These are phyloP conservation scores for Microascus cirrosus DNA, from an alignment of 2,329 filamentous ascomycete genomes.

Conservation along the genomic window DNA sequence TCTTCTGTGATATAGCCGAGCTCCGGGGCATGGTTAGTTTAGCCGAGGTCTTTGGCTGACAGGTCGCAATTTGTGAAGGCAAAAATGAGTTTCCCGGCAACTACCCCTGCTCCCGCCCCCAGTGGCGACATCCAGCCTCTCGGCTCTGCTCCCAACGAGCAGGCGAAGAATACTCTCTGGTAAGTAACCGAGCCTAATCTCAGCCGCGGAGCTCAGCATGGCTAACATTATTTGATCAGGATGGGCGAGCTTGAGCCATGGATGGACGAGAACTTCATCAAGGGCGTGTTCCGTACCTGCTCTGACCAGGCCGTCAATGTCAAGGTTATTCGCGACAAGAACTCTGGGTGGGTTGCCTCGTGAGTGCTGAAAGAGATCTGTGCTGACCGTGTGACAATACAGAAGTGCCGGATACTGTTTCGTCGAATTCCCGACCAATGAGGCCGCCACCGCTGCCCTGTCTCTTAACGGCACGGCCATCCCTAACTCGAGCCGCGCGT, in stretches of 20 bases:
- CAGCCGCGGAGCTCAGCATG: not conserved
- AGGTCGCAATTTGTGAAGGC: not conserved
- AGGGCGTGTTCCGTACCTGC: conserved; percentile 78
- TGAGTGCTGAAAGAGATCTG: not conserved
- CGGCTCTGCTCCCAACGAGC: conserved; percentile 24
- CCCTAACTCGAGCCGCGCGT: conserved; percentile 85
- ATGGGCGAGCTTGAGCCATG: conserved; percentile 98
- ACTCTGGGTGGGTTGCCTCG: conserved; percentile 64
- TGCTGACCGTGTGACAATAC: conserved; percentile 10
- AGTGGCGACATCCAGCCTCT: conserved; percentile 17
- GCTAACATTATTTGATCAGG: conserved; percentile 39
- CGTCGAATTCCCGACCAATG: conserved; percentile 77
- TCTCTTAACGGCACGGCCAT: conserved; percentile 78
- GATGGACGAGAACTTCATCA: conserved; percentile 99
- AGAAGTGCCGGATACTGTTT: conserved; percentile 99
- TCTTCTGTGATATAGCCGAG: too few relatives aligned
- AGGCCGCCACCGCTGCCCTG: conserved; percentile 86
- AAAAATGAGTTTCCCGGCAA: conserved; percentile 10
- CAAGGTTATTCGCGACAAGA: conserved; percentile 99
- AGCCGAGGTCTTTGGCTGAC: not conserved
- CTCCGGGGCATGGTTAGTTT: not conserved
- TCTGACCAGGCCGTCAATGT: conserved; percentile 94
- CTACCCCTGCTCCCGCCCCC: conserved; percentile 8
- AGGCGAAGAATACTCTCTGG: conserved; percentile 49
- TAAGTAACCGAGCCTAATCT: conserved; percentile 16